Percentiles rank a stretch among this genome's conserved stretches.
Evolutionary conservation across 768 basidiomycete genomes (phyloP).

Genomic region (Russula compacta): DNA sequence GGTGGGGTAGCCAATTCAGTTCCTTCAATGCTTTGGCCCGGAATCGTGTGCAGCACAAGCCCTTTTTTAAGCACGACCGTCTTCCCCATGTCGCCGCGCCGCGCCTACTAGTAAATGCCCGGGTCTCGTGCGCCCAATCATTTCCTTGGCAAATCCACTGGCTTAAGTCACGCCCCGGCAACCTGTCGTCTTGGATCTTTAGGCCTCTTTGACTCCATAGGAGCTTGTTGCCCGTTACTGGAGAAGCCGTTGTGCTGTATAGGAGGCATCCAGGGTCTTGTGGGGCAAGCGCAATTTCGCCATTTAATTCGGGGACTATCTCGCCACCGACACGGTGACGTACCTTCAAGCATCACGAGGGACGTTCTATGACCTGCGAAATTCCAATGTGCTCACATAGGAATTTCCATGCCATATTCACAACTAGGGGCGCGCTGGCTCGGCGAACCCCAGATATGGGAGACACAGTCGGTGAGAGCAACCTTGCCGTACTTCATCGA

Average conservation of each 20-base stretch:
- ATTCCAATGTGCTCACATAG: neutral
- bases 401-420: neutral
- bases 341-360: conserved; percentile 2
- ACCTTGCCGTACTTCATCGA: neutral
- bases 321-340: neutral
- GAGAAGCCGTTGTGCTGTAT: neutral
- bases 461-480: neutral
- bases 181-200: neutral
- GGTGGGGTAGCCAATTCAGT: neutral
- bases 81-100: neutral
- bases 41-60: neutral
- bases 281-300: neutral
- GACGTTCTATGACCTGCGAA: neutral
- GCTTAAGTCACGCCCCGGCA: neutral
- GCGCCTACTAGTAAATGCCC: neutral
- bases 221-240: neutral
- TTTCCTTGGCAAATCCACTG: neutral
- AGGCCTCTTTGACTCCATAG: neutral
- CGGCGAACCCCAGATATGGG: neutral
- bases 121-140: neutral
- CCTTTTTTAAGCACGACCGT: neutral
- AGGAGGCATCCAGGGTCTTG: neutral
- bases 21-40: neutral
- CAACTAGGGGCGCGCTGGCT: neutral
- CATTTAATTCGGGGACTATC: neutral